Conservation (phyloP, 495 filamentous ascomycete species). For the Penicillium goetzii region DNA sequence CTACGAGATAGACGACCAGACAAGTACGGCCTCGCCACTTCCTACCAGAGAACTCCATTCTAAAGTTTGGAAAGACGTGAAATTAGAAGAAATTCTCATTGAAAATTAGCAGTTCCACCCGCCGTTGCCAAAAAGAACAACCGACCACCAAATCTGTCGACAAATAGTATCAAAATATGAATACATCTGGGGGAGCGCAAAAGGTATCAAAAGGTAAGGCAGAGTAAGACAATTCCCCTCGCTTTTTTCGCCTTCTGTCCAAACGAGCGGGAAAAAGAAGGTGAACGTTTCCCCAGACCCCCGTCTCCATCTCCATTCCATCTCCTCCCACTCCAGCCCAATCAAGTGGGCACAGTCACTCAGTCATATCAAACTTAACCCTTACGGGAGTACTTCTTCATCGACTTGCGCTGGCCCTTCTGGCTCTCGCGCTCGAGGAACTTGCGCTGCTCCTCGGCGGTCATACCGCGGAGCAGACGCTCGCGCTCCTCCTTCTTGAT, state of each 20-base stretch:
- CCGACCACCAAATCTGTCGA: slow-evolving; percentile 12
- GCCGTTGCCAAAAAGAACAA: slow-evolving; percentile 7
- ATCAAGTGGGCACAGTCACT: neutral
- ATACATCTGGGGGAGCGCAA: slow-evolving; percentile 29
- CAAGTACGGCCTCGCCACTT: slow-evolving; percentile 5
- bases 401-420: slow-evolving; percentile 72
- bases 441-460: slow-evolving; percentile 93
- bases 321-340: neutral
- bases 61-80: neutral
- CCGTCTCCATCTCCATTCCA: slow-evolving; percentile 3
- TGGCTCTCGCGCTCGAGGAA: slow-evolving; percentile 90
- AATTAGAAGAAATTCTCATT: slow-evolving; percentile 14
- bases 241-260: slow-evolving; percentile 4
- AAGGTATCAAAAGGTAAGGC: slow-evolving; percentile 30
- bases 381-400: slow-evolving; percentile 68
- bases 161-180: slow-evolving; percentile 25
- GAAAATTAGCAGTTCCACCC: slow-evolving; percentile 10
- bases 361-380: slow-evolving; percentile 23
- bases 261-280: slow-evolving; percentile 23
- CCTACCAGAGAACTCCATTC: neutral
- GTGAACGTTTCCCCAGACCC: slow-evolving; percentile 20
- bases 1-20: neutral
- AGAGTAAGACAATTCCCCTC: slow-evolving; percentile 32
- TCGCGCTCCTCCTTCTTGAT: slow-evolving; percentile 94
- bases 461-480: slow-evolving; percentile 75